phyloP scores from a whole-genome alignment of 192 early-diverging fungal species.

The Coemansia sp. region DNA sequence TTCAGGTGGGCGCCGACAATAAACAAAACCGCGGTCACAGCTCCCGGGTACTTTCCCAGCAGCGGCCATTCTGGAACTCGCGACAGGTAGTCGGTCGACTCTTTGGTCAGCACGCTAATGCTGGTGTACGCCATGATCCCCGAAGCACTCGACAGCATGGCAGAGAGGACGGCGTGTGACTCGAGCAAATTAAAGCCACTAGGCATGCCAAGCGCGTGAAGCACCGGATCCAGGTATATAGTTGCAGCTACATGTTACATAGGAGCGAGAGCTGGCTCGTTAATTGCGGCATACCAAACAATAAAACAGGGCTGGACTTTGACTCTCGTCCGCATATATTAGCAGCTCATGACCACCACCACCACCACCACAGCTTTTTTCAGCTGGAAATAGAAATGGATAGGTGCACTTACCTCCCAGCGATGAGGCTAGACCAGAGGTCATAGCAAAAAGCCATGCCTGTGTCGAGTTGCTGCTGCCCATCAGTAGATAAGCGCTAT shows the following conservation, averaged over 20 bases:
- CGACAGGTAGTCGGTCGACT: slow-evolving; percentile 35
- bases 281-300: background rate
- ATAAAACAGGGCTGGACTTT: no score
- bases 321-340: background rate
- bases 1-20: slow-evolving; percentile 32
- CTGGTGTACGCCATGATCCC: slow-evolving; percentile 51
- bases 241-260: slow-evolving; percentile 25
- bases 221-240: slow-evolving; percentile 40
- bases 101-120: slow-evolving; percentile 32
- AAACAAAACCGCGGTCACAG: slow-evolving; percentile 26
- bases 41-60: slow-evolving; percentile 15
- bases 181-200: slow-evolving; percentile 33
- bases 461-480: slow-evolving; percentile 18
- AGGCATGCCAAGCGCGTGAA: slow-evolving; percentile 30
- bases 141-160: slow-evolving; percentile 33
- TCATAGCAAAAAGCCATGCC: slow-evolving; percentile 46
- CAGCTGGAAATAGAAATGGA: background rate
- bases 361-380: background rate
- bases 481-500: background rate
- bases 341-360: background rate
- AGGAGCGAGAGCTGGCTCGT: background rate
- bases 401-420: slow-evolving; percentile 39
- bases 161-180: slow-evolving; percentile 41
- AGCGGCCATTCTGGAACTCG: slow-evolving; percentile 5
- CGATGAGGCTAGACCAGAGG: slow-evolving; percentile 35